A percentile compares a stretch with the other conserved stretches of the same genome.
Conservation (phyloP, 2,329 filamentous ascomycete genomes). For the Colletotrichum cereale region DNA sequence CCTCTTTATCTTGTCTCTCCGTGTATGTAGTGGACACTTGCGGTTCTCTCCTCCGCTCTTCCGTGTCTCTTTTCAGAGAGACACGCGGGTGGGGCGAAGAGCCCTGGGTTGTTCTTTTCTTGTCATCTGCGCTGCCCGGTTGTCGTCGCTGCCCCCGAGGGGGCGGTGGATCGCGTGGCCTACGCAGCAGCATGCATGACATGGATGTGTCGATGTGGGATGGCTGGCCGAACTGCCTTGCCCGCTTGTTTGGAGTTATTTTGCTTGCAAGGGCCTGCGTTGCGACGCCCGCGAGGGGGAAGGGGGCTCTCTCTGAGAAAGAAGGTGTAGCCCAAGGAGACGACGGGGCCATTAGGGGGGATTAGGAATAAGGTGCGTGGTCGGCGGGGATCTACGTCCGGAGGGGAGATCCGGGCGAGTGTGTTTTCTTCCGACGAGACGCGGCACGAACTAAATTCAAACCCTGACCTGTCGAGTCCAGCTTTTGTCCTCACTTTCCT, state of each 20-base stretch:
- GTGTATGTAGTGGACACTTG: slow-evolving; percentile 28
- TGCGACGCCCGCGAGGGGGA: neutral
- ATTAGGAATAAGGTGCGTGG: neutral
- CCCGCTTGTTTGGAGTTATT: neutral
- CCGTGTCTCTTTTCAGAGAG: neutral
- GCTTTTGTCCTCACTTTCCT: neutral
- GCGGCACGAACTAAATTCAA: neutral
- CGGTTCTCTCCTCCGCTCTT: neutral
- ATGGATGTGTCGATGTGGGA: slow-evolving; percentile 4
- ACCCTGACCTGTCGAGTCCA: neutral
- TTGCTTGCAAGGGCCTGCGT: neutral
- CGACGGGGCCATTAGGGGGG: no score
- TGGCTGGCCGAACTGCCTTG: neutral
- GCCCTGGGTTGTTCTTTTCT: neutral
- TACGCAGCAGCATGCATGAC: neutral
- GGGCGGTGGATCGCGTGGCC: neutral
- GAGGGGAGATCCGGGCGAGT: neutral
- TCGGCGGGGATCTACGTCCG: neutral
- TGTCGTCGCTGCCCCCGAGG: neutral
- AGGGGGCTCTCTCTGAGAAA: neutral
- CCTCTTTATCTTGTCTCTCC: slow-evolving; percentile 7
- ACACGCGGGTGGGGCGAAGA: neutral
- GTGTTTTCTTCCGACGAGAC: neutral
- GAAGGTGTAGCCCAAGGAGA: neutral
- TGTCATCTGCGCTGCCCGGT: neutral